Percentiles rank a stretch among this genome's conserved stretches.
phyloP scores from a whole-genome alignment of 2,329 filamentous ascomycete species.

The Dactylellina parvicollis region DNA sequence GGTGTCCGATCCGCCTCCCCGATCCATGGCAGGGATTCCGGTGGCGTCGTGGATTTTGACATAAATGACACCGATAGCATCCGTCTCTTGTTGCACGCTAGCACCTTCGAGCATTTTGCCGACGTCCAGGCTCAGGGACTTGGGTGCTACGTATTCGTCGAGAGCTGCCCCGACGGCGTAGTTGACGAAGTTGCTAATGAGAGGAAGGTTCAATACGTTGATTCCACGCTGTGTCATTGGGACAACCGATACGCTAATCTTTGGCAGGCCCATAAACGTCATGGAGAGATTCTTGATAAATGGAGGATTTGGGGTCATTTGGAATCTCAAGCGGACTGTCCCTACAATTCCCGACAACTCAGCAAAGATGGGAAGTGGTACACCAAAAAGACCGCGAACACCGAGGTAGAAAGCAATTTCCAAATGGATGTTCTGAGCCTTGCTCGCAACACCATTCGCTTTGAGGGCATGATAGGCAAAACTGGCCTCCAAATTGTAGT shows the following conservation, averaged over 20 bases:
- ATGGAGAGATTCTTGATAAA: slow-evolving; percentile 93
- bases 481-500: slow-evolving; percentile 90
- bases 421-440: slow-evolving; percentile 97
- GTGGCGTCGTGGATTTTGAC: slow-evolving; percentile 88
- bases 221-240: slow-evolving; percentile 85
- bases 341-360: slow-evolving; percentile 91
- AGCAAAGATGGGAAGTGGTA: slow-evolving; percentile 77
- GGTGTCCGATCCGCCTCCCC: slow-evolving; percentile 88
- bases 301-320: slow-evolving; percentile 88
- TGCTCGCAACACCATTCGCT: slow-evolving; percentile 80
- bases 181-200: slow-evolving; percentile 97
- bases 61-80: slow-evolving; percentile 88
- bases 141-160: slow-evolving; percentile 91
- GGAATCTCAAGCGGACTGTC: slow-evolving; percentile 81
- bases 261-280: slow-evolving; percentile 91
- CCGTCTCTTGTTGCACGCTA: slow-evolving; percentile 86
- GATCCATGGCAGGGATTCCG: slow-evolving; percentile 91
- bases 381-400: slow-evolving; percentile 85
- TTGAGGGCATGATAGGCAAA: slow-evolving; percentile 84
- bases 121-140: slow-evolving; percentile 88
- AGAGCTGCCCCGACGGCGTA: slow-evolving; percentile 89
- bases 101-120: slow-evolving; percentile 91
- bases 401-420: slow-evolving; percentile 93
- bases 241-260: slow-evolving; percentile 86
- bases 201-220: slow-evolving; percentile 87